A percentile compares a stretch with the other conserved stretches of the same genome.
Evolutionary conservation across 1,284 basidiomycete species (phyloP).

Genomic region (Kalmanozyma brasiliensis): DNA sequence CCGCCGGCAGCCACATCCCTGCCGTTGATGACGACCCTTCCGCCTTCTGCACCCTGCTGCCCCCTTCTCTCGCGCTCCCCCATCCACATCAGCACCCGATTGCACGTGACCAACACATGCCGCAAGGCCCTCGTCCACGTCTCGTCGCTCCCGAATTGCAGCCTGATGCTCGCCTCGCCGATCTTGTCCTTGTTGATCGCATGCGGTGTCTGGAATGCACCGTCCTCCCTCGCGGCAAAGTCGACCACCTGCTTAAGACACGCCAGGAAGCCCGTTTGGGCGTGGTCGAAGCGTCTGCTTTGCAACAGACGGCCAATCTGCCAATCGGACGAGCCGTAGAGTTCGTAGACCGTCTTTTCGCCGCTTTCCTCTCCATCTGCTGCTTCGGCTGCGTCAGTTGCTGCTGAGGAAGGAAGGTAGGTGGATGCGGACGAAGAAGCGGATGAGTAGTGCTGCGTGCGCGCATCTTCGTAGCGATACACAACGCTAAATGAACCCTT

Average conservation of each 20-base stretch:
- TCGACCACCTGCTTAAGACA: slow-evolving; percentile 91
- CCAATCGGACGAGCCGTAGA: slow-evolving; percentile 71
- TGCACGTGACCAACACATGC: slow-evolving; percentile 81
- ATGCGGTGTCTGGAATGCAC: slow-evolving; percentile 82
- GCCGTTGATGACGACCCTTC: slow-evolving; percentile 14
- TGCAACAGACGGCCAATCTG: slow-evolving; percentile 87
- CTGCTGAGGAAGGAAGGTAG: neutral
- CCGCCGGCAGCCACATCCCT: slow-evolving; percentile 3
- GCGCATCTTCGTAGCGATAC: slow-evolving; percentile 33
- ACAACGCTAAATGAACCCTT: slow-evolving; percentile 57
- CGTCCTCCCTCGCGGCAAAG: slow-evolving; percentile 77
- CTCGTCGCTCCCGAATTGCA: slow-evolving; percentile 89
- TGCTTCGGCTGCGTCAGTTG: neutral
- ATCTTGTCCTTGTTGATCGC: slow-evolving; percentile 94
- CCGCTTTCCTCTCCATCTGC: slow-evolving; percentile 7
- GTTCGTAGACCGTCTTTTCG: slow-evolving; percentile 53
- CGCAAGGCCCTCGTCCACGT: slow-evolving; percentile 92
- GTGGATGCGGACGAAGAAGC: slow-evolving; percentile 6
- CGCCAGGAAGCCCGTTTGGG: slow-evolving; percentile 94
- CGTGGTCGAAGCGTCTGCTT: slow-evolving; percentile 93
- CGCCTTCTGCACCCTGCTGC: neutral
- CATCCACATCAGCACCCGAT: slow-evolving; percentile 44
- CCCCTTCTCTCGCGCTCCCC: slow-evolving; percentile 22
- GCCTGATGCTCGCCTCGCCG: slow-evolving; percentile 90
- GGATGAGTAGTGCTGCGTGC: slow-evolving; percentile 13